Conservation (phyloP, 2,329 filamentous ascomycete genomes). For the Penicillium paneum region DNA sequence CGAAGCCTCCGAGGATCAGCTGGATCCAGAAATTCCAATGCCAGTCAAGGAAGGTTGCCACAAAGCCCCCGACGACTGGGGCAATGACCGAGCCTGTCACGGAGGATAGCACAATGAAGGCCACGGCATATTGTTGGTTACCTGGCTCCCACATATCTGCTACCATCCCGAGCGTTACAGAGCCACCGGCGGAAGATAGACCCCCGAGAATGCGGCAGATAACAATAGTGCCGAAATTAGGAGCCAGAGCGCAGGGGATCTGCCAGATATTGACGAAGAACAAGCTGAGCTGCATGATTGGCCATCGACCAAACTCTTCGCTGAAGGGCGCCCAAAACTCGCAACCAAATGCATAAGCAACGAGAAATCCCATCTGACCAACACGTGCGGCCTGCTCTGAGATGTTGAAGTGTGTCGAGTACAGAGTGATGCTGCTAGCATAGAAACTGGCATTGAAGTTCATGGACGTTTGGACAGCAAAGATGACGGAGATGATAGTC, state of each 20-base stretch:
- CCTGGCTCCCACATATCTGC: constrained; percentile 61
- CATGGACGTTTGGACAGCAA: constrained; percentile 70
- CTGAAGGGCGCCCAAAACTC: constrained; percentile 86
- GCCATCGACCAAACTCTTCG: constrained; percentile 75
- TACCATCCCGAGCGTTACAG: constrained; percentile 63
- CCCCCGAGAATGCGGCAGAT: constrained; percentile 65
- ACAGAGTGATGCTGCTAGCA: constrained; percentile 62
- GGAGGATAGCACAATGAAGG: constrained; percentile 58
- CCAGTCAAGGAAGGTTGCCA: constrained; percentile 50
- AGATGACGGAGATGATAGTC: constrained; percentile 65
- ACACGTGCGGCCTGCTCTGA: constrained; percentile 64
- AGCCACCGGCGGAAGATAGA: constrained; percentile 61
- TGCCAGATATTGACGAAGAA: constrained; percentile 76
- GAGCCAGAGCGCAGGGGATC: constrained; percentile 66
- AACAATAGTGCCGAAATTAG: constrained; percentile 66
- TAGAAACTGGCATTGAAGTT: constrained; percentile 74
- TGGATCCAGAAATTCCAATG: constrained; percentile 64
- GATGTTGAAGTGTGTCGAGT: constrained; percentile 64
- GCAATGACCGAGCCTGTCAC: constrained; percentile 50
- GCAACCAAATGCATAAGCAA: constrained; percentile 78
- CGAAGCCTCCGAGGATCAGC: constrained; percentile 54
- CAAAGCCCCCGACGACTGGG: constrained; percentile 54
- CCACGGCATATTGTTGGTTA: constrained; percentile 58
- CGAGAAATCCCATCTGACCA: constrained; percentile 72
- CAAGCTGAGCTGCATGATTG: constrained; percentile 68